Evolutionary conservation across 1,284 basidiomycete genomes (phyloP), one percentile per base, ranked within the genome.

Genomic region (Tilletia caries): DNA sequence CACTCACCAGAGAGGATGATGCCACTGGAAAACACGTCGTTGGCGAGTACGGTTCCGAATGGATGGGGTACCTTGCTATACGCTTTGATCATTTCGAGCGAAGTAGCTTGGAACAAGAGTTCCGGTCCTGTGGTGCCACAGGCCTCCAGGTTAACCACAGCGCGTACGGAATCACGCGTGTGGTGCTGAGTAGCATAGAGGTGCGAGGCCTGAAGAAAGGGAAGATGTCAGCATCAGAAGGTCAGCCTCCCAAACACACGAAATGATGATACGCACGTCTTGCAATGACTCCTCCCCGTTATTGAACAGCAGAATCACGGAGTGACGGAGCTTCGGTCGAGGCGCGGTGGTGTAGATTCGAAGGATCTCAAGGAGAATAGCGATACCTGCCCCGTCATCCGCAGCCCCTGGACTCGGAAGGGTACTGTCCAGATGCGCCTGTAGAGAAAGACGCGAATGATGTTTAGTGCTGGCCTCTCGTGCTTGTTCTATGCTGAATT

Each of bases 81-180:
- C 0, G 93, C 94, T 71, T 91, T 87, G 23, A 98, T 92, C 93
- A 98, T 96, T 73, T 94, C 89, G 73, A 91, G 88, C 15, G 91
- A 93, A 0, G 93, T 97, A 0, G 95, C 95, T 85, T 98, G 95
- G 87, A 98, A 98, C 15, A 98, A 87, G 8, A 98, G 86, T 78
- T 95, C 93, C 27, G 90, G 91, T 0, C 95, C 95, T 4, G 89
- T 90, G 0, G 90, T 90, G 0, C 95, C 95, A 48, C 93, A 94
- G 54, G 93, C 91, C 87, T 98, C 95, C 13, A 98, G 87, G 79
- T 98, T 98, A 82, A 98, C 89, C 3, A 91, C 89, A 0, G 93
- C 92, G 10, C 91, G 89, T 25, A 98, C 89, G 18, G 91, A 92
- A 29, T 72, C 44, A 29, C 73, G 73, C 54, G 81, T 82, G 27